A percentile compares a stretch with the other conserved stretches of the same genome.
Evolutionary conservation across 371 early-diverging fungal genomes (phyloP).

Genomic region (Saksenaea vasiformis): DNA sequence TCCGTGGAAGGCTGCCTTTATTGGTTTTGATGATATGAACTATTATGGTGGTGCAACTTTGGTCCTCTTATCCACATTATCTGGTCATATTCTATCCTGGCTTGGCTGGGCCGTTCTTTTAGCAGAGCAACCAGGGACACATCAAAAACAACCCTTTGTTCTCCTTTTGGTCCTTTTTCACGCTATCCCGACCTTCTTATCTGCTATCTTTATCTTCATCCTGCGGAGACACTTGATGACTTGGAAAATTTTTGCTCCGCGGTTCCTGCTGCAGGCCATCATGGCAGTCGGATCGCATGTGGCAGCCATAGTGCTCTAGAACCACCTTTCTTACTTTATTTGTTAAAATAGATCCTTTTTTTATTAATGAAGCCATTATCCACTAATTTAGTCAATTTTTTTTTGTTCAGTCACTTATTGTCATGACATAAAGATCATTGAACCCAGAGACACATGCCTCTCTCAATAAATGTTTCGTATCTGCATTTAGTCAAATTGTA

Average conservation of each 20-base stretch:
- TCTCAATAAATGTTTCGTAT: too few relatives aligned
- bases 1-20: conserved; percentile 87
- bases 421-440: too few relatives aligned
- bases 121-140: conserved; percentile 2
- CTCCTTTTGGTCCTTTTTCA: conserved; percentile 50
- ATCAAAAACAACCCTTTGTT: conserved; percentile 2
- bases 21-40: conserved; percentile 78
- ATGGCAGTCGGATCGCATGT: conserved; percentile 28
- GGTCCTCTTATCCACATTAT: conserved; percentile 79
- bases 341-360: neutral
- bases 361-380: neutral
- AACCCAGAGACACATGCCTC: too few relatives aligned
- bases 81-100: conserved; percentile 65
- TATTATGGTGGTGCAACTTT: conserved; percentile 71
- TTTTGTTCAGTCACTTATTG: too few relatives aligned
- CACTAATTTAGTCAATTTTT: neutral
- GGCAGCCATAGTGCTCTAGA: neutral
- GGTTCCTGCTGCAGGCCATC: conserved; percentile 72
- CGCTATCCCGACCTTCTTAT: conserved; percentile 49
- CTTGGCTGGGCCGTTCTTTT: conserved; percentile 33
- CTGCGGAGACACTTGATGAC: conserved; percentile 91
- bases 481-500: too few relatives aligned
- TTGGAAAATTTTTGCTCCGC: conserved; percentile 94
- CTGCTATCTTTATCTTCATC: conserved; percentile 58
- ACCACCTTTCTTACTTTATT: neutral